Percentiles rank a stretch among this genome's conserved stretches.
Conservation (phyloP, 306 rosid species). For the Rubus parviflorus region DNA sequence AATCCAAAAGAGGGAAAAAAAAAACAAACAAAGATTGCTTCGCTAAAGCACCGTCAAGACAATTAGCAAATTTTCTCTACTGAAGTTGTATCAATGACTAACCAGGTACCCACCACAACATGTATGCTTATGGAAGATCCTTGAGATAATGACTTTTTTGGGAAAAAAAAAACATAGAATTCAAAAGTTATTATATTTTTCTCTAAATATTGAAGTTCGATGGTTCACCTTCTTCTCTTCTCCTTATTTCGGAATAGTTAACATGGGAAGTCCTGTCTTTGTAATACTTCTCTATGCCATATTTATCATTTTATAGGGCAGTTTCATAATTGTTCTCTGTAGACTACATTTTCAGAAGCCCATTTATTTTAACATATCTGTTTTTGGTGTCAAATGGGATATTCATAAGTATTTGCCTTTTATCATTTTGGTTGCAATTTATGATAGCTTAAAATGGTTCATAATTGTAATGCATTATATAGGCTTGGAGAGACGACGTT, state of each 20-base stretch:
- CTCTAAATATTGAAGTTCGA: not conserved
- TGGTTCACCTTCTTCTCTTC: not conserved
- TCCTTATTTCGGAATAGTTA: not conserved
- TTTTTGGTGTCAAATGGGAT: not conserved
- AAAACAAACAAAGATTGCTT: not conserved
- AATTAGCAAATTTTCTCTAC: not conserved
- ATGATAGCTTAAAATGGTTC: slow-evolving; percentile 16
- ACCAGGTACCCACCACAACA: not conserved
- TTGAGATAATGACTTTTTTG: not conserved
- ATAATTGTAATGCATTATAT: slow-evolving; percentile 34
- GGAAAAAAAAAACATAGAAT: not conserved
- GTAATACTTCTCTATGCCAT: not conserved
- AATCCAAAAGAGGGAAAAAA: too few relatives aligned
- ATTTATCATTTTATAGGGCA: not conserved
- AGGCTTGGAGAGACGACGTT: slow-evolving; percentile 78
- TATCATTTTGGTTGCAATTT: not conserved
- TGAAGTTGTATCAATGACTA: not conserved
- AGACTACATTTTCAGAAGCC: not conserved
- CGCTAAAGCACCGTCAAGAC: not conserved
- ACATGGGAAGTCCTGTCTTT: not conserved
- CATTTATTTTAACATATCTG: not conserved
- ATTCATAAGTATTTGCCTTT: not conserved
- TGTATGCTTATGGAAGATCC: not conserved
- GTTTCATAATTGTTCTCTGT: not conserved
- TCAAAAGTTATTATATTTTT: not conserved